phyloP scores from a whole-genome alignment of 139 green algal species.

The Picochlorum sp. region DNA sequence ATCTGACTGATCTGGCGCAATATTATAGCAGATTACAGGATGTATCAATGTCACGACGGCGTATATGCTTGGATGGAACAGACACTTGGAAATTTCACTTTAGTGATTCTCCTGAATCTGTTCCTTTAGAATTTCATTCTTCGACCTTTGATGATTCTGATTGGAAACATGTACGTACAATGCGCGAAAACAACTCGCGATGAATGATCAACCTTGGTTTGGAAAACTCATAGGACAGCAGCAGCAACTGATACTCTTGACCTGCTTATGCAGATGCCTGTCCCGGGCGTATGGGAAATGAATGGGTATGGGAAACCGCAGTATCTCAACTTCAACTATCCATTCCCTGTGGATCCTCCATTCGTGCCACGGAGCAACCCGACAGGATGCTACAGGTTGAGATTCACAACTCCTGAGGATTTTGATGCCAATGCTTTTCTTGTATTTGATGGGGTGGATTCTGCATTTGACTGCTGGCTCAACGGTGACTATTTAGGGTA shows the following conservation, averaged over 20 bases:
- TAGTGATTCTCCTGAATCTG: conserved; percentile 35
- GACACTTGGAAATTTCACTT: conserved; percentile 58
- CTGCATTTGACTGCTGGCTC: conserved; percentile 80
- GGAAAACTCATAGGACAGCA: too few relatives aligned
- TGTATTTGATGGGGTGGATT: conserved; percentile 81
- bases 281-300: conserved; percentile 85
- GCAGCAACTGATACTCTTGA: too few relatives aligned
- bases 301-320: conserved; percentile 75
- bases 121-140: conserved; percentile 41
- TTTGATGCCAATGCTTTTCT: conserved; percentile 43
- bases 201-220: too few relatives aligned
- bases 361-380: conserved; percentile 80
- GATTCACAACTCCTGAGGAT: conserved; percentile 42
- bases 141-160: conserved; percentile 31
- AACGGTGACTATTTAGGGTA: conserved; percentile 84
- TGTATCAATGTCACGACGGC: background rate
- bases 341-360: conserved; percentile 79
- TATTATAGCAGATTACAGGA: conserved; percentile 9
- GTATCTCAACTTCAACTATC: conserved; percentile 95
- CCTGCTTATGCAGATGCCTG: conserved; percentile 50
- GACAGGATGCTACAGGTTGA: conserved; percentile 77
- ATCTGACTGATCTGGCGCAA: conserved; percentile 7
- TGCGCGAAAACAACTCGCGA: background rate
- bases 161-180: conserved; percentile 34
- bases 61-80: conserved; percentile 35